Base-by-base conservation (phyloP, 495 filamentous ascomycete species). In the Penicillium egyptiacum region DNA sequence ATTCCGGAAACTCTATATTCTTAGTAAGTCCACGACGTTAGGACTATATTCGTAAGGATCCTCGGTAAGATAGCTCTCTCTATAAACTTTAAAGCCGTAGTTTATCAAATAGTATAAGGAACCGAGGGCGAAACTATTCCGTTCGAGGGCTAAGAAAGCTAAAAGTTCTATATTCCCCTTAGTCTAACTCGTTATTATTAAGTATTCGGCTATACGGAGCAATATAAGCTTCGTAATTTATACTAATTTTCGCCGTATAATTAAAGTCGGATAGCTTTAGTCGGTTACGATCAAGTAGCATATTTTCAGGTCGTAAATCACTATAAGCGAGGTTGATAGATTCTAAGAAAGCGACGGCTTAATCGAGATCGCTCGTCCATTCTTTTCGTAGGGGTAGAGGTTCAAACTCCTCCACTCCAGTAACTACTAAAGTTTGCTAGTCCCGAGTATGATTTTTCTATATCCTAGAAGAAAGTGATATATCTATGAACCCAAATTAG, bases 261-360 rank as follows among this genome's bases (percentile, higher is more conserved):
- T 70, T 70, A 56, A 70, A 69, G 33, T 74, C 70, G 3, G 65
- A 60, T 35, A 74, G 23, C 25, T 73, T 56, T 7, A 72, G n/a
- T 46, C 52, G 55, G 56, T 72, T 51, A 2, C 58, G 55, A 60
- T 69, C 59, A 55, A 67, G 49, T 12, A 70, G 22, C 12, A 74
- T 53, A 54, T 74, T 72, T 44, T 69, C 59, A 28, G 70, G 67
- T 50, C 66, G 63, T 49, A 72, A 55, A 33, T 72, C 63, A 28
- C 67, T 56, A 57, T 77, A 66, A 12, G 71, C 71, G 41, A 77
- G 69, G 31, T 63, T 62, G 19, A 74, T 62, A 2, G 70, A 75
- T 69, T 75, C 71, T 0, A 75, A 57, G 41, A 69, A 73, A 50
- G 74, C 71, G 41, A 72, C 63, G 17, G 66, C 73, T 63, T 74